Evolutionary conservation across 73 alveolate genomes (phyloP).

Genomic region (Paramecium caudatum): DNA sequence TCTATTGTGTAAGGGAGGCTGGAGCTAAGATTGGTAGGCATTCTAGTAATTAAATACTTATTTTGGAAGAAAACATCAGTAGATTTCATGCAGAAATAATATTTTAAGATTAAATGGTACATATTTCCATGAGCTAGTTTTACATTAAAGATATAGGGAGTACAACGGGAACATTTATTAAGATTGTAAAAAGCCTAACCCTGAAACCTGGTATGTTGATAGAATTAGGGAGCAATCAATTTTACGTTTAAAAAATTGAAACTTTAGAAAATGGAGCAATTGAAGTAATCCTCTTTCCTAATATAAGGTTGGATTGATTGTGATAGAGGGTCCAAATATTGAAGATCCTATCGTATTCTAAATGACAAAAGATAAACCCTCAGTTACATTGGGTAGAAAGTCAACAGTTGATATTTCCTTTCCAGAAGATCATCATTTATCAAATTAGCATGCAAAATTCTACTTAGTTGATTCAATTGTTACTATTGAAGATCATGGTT

Average conservation of each 20-base stretch:
- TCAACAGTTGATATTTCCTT: slow-evolving; percentile 63
- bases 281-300: slow-evolving; percentile 51
- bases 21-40: slow-evolving; percentile 92
- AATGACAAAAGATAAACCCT: neutral
- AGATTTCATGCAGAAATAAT: slow-evolving; percentile 80
- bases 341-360: neutral
- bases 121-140: neutral
- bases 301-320: neutral
- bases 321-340: slow-evolving; percentile 57
- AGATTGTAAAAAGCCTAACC: slow-evolving; percentile 80
- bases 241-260: slow-evolving; percentile 74
- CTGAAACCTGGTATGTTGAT: slow-evolving; percentile 84
- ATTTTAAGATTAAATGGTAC: slow-evolving; percentile 48
- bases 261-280: slow-evolving; percentile 43
- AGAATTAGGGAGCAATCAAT: slow-evolving; percentile 86
- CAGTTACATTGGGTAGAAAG: slow-evolving; percentile 65
- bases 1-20: slow-evolving; percentile 84
- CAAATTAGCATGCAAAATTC: slow-evolving; percentile 62
- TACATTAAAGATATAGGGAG: slow-evolving; percentile 85
- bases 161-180: slow-evolving; percentile 88
- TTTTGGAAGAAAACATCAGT: slow-evolving; percentile 86
- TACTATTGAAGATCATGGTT: slow-evolving; percentile 42
- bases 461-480: slow-evolving; percentile 35
- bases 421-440: slow-evolving; percentile 69
- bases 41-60: slow-evolving; percentile 87